A percentile compares a stretch with the other conserved stretches of the same genome.
Evolutionary conservation across 106 monocot species (phyloP).

Genomic region (Dactylorhiza incarnata): DNA sequence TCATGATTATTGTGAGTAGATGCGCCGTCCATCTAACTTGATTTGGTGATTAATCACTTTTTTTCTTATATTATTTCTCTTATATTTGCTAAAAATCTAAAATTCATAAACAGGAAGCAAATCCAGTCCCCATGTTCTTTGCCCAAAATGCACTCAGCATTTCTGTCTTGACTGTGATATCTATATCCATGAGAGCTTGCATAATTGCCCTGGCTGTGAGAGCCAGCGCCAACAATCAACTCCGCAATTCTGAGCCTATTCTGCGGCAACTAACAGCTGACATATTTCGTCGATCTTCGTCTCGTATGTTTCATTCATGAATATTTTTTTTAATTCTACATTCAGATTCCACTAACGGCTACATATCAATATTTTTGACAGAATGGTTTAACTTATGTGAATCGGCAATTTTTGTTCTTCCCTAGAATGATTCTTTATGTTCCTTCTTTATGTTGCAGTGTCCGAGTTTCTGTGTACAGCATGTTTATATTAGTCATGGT

Average conservation of each 20-base stretch:
- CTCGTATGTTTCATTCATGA: no score
- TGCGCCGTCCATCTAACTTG: neutral
- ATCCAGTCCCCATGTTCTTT: slow-evolving; percentile 43
- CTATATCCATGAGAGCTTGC: slow-evolving; percentile 97
- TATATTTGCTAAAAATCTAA: slow-evolving; percentile 9
- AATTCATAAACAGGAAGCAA: slow-evolving; percentile 41
- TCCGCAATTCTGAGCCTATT: neutral
- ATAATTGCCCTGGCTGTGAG: slow-evolving; percentile 98
- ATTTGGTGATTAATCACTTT: neutral
- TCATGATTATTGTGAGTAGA: no score
- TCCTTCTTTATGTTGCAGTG: no score
- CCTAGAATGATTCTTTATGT: no score
- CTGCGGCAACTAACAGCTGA: neutral
- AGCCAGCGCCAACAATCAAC: slow-evolving; percentile 30
- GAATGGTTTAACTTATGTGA: no score
- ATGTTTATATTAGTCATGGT: no score
- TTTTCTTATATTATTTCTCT: neutral
- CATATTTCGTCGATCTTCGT: no score
- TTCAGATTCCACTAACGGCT: no score
- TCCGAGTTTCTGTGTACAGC: no score
- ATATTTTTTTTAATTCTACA: no score
- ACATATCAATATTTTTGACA: no score
- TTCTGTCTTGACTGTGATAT: slow-evolving; percentile 98
- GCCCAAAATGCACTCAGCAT: slow-evolving; percentile 77
- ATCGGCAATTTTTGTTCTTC: no score